These are phyloP conservation scores for Rhizoctonia solani DNA, from an alignment of 1,284 basidiomycete genomes.

Conservation along the genomic window DNA sequence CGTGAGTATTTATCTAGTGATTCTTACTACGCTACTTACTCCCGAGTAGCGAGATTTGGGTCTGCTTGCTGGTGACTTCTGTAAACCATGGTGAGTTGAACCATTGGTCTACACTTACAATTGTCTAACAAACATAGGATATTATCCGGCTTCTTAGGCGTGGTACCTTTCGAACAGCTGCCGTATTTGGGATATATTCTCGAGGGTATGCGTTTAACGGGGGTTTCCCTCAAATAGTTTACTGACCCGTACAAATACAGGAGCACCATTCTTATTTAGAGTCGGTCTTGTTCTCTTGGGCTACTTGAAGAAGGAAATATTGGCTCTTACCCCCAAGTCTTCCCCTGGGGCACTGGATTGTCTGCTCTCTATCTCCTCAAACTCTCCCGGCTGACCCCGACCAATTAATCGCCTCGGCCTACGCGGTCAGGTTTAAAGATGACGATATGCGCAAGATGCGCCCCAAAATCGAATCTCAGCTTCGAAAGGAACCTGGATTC, in stretches of 20 bases:
- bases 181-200: conserved; percentile 86
- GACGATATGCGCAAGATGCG: conserved; percentile 79
- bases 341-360: conserved; percentile 56
- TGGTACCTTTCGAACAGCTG: conserved; percentile 74
- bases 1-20: conserved; percentile 44
- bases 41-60: conserved; percentile 52
- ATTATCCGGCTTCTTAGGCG: conserved; percentile 71
- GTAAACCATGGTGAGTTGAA: conserved; percentile 61
- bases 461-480: conserved; percentile 52
- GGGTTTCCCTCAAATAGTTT: background rate
- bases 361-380: conserved; percentile 54
- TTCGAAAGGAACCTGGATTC: conserved; percentile 31
- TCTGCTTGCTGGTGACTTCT: conserved; percentile 60
- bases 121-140: conserved; percentile 51
- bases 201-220: conserved; percentile 60
- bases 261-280: conserved; percentile 79
- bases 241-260: conserved; percentile 49
- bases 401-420: conserved; percentile 63
- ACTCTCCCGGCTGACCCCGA: conserved; percentile 53
- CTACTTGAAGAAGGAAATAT: conserved; percentile 45
- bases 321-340: conserved; percentile 48
- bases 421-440: conserved; percentile 75
- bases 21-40: conserved; percentile 37
- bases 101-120: background rate
- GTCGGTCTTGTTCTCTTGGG: conserved; percentile 75